Base-by-base conservation (phyloP, 768 basidiomycete species). In the Daedaleopsis sinensis region DNA sequence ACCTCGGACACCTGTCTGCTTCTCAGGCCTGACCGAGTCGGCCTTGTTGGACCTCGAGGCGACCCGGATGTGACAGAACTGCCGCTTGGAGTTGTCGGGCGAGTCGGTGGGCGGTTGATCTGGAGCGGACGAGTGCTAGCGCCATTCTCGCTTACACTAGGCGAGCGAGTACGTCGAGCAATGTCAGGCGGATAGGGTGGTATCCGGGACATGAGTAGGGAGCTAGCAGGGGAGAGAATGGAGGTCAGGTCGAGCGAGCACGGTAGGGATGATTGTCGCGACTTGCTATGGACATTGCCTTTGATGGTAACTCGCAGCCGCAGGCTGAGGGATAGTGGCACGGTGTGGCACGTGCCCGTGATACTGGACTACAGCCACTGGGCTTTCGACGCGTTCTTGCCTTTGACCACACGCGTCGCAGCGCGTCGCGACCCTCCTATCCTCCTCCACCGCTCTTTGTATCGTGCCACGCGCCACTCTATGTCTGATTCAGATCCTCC, bases 11-110 rank as follows among this genome's bases (percentile, higher is more conserved):
- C 72, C 58, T 78, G 74, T 37, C 86, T 80, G 55, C 76, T 77
- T 70, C 89, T 80, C 43, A 86, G 73, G 52, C 89, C 89, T 15
- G 89, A 90, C 69, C 88, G 77, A 69, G 85, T 83, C 15, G 89
- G 89, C 50, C 89, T 82, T 52, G 82, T 77, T 18, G 89, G 88
- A 18, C 83, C 84, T 62, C 76, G 61, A 47, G 68, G 62, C 36
- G 72, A 53, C 72, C 69, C 58, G 73, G 78, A 58, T 80, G 58
- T 59, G 58, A 74, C 69, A 38, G 77, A 65, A 61, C 71, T 65
- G 71, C 78, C 83, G 67, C 74, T 79, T 57, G 84, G 83, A 37
- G 84, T 85, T 46, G 79, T 79, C 27, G 86, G 83, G 23, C 67
- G 62, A 52, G 84, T 81, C 24, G 81, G 76, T 15, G 82, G 77